These are phyloP conservation scores for Teratosphaeria nubilosa DNA, from an alignment of 2,329 filamentous ascomycete genomes.

Conservation along the genomic window DNA sequence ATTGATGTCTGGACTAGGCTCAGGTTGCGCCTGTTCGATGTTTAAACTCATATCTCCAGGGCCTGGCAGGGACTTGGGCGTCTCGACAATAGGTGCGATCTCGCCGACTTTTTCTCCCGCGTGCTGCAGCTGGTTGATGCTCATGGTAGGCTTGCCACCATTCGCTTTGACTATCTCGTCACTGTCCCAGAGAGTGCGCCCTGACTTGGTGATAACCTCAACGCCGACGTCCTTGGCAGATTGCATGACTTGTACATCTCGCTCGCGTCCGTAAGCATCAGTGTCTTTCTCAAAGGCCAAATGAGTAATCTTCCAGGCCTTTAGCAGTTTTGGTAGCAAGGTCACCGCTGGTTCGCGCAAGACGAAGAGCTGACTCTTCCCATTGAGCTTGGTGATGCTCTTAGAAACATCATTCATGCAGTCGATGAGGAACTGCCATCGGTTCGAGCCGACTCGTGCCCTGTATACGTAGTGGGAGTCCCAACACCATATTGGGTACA, in stretches of 20 bases:
- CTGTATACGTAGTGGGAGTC: slow-evolving; percentile 71
- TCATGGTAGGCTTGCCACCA: slow-evolving; percentile 64
- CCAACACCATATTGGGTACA: slow-evolving; percentile 73
- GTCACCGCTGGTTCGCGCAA: slow-evolving; percentile 63
- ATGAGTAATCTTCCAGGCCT: slow-evolving; percentile 63
- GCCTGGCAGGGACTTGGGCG: slow-evolving; percentile 51
- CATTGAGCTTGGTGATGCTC: slow-evolving; percentile 58
- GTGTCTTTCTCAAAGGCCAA: slow-evolving; percentile 72
- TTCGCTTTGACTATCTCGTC: slow-evolving; percentile 58
- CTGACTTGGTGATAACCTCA: slow-evolving; percentile 52
- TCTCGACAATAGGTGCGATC: slow-evolving; percentile 50
- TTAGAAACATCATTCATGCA: slow-evolving; percentile 61
- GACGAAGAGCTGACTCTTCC: slow-evolving; percentile 60
- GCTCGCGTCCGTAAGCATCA: slow-evolving; percentile 57
- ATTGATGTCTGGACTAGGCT: slow-evolving; percentile 50
- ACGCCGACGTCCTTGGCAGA: slow-evolving; percentile 58
- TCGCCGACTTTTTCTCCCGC: slow-evolving; percentile 54
- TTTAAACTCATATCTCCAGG: slow-evolving; percentile 51
- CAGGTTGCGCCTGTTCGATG: slow-evolving; percentile 47
- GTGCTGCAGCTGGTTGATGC: slow-evolving; percentile 53
- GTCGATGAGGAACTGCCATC: slow-evolving; percentile 68
- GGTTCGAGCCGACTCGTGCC: slow-evolving; percentile 58
- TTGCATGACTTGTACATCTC: slow-evolving; percentile 50
- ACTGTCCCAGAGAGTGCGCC: slow-evolving; percentile 64
- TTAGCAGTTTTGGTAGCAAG: slow-evolving; percentile 61